Conservation (phyloP, 192 early-diverging fungal species). For the Helicostylum pulchrum region DNA sequence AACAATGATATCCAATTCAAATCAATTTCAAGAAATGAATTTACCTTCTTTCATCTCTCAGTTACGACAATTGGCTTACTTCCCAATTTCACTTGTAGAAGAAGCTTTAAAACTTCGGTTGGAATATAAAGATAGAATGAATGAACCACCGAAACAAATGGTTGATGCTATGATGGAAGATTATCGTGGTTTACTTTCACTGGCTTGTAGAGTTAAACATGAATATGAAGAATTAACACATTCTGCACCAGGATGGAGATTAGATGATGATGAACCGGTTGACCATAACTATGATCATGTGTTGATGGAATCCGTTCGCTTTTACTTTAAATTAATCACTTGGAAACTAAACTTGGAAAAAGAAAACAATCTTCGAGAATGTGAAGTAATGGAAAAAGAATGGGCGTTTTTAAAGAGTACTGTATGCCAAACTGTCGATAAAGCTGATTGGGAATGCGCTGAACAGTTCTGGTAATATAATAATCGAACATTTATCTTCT, state of each 20-base stretch:
- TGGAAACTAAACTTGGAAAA: conserved; percentile 64
- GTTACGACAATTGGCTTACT: conserved; percentile 67
- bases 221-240: conserved; percentile 62
- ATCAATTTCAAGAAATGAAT: conserved; percentile 63
- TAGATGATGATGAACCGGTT: conserved; percentile 44
- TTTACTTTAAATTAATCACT: conserved; percentile 74
- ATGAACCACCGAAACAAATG: conserved; percentile 54
- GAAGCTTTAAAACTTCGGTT: conserved; percentile 76
- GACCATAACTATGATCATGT: conserved; percentile 61
- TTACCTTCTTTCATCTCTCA: conserved; percentile 67
- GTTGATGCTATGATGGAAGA: conserved; percentile 81
- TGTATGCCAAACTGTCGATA: conserved; percentile 68
- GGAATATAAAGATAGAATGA: conserved; percentile 59
- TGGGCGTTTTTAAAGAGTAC: conserved; percentile 73
- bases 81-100: conserved; percentile 79
- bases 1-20: conserved; percentile 67
- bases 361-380: conserved; percentile 61
- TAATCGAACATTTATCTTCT: not conserved
- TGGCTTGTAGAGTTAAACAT: conserved; percentile 72
- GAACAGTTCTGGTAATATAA: conserved; percentile 67
- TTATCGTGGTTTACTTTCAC: conserved; percentile 63
- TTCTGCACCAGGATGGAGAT: conserved; percentile 64
- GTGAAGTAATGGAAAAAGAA: conserved; percentile 78
- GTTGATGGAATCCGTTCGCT: conserved; percentile 67
- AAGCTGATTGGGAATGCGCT: conserved; percentile 70